A percentile compares a stretch with the other conserved stretches of the same genome.
Conservation (phyloP, 345 rosid species). For the Lumnitzera littorea region DNA sequence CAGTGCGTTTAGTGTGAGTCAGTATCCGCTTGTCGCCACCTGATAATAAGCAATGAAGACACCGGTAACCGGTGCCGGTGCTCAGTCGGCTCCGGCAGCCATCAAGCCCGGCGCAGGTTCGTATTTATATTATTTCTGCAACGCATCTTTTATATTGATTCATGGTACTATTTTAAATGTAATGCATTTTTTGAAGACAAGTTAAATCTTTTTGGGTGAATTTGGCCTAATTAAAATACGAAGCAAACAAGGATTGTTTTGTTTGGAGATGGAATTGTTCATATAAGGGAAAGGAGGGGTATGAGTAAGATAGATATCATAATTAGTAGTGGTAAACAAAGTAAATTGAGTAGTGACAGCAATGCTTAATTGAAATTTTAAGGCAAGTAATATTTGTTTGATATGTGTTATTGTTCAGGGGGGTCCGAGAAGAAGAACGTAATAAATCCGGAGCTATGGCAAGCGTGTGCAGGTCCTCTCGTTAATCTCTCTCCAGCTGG, state of each 20-base stretch:
- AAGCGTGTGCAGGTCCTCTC: slow-evolving; percentile 69
- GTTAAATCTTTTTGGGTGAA: no score
- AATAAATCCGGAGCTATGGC: slow-evolving; percentile 65
- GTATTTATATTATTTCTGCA: not conserved
- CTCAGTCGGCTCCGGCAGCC: slow-evolving; percentile 8
- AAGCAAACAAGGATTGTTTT: no score
- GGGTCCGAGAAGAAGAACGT: slow-evolving; percentile 40
- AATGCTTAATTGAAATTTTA: slow-evolving; percentile 3
- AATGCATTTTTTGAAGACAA: no score
- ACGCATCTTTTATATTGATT: no score
- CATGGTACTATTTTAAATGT: no score
- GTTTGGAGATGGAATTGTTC: no score
- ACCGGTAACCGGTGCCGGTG: slow-evolving; percentile 32
- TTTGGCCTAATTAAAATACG: no score
- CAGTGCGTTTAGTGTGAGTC: no score
- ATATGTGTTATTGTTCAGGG: slow-evolving; percentile 23
- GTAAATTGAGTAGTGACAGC: not conserved
- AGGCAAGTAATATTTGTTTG: slow-evolving; percentile 3
- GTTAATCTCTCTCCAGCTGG: slow-evolving; percentile 55
- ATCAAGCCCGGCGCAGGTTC: slow-evolving; percentile 35
- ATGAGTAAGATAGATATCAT: no score
- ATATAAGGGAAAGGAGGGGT: no score
- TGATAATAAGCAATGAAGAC: slow-evolving; percentile 27
- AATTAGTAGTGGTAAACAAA: no score
- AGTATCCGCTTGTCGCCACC: not conserved